These are phyloP conservation scores for Phytophthora lateralis DNA, from an alignment of 352 stramenopile genomes.

Conservation along the genomic window DNA sequence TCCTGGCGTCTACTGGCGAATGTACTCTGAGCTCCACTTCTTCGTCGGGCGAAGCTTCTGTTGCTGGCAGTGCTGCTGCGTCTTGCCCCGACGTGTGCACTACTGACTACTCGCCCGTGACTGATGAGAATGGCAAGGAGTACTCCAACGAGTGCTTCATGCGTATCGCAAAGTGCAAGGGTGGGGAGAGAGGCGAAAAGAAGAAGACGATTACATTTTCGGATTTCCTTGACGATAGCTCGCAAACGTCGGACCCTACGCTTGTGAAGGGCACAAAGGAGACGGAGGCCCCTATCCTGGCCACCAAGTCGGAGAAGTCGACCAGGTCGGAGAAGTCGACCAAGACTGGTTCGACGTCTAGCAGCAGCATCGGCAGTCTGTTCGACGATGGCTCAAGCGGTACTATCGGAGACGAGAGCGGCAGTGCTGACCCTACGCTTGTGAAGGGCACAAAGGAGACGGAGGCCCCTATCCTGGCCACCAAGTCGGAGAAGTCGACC, in stretches of 20 bases:
- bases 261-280: constrained; percentile 13
- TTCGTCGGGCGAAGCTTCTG: constrained; percentile 6
- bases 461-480: not conserved
- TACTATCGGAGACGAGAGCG: constrained; percentile 3
- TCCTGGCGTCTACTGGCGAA: constrained; percentile 21
- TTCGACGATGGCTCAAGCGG: constrained; percentile 9
- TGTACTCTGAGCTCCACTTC: constrained; percentile 14
- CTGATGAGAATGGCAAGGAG: constrained; percentile 19
- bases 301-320: constrained; percentile 1
- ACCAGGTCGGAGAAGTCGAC: constrained; percentile 8
- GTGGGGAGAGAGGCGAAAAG: constrained; percentile 17
- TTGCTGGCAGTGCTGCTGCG: constrained; percentile 1
- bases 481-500: constrained; percentile 5
- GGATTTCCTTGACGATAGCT: constrained; percentile 5
- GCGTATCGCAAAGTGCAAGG: constrained; percentile 25
- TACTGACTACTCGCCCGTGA: constrained; percentile 22
- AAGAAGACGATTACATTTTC: constrained; percentile 23
- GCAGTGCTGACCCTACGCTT: not conserved
- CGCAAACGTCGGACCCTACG: not conserved
- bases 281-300: not conserved
- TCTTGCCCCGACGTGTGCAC: constrained; percentile 24
- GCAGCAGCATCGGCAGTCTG: constrained; percentile 7
- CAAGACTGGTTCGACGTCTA: constrained; percentile 3
- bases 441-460: constrained; percentile 1
- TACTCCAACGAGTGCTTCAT: constrained; percentile 30